Base-by-base conservation (phyloP, 768 basidiomycete species). In the Psilocybe tampanensis region DNA sequence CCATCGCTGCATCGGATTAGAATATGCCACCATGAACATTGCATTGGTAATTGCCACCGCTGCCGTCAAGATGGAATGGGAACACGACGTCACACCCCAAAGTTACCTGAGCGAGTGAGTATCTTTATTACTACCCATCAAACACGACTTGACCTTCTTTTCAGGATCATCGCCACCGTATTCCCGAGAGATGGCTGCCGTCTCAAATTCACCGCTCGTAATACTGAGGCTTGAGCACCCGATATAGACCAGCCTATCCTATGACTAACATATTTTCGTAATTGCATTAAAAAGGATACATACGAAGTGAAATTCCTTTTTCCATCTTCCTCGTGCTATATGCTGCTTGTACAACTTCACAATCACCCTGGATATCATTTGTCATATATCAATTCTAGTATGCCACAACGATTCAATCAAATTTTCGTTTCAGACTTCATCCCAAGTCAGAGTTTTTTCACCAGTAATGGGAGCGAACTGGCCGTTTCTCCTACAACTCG, bases 151-250 rank as follows among this genome's bases (percentile, higher is more conserved):
- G 60, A 17, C 60, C 19, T 21, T 29, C 19, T n/a, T 59, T 13
- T 64, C 61, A 93, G 91, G 48, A 93, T 98, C 60, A 94, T 98
- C 63, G 92, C 95, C n/a, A 97, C 94, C 19, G 74, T 98, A 42
- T 99, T 99, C 85, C 97, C 97, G 11, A 88, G 92, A 71, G 95
- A 98, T 66, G 93, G 92, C 42, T 93, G 94, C 64, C 73, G 83
- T 56, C 80, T 98, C 60, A 91, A 86, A 67, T 83, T 96, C 64
- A 80, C 83, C 2, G 89, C 92, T 26, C 84, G 89, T 9, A 52
- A 24, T 50, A 61, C 66, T 11, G 63, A 70, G 22, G 51, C 61
- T 23, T 64, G 59, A 60, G 34, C 21, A 18, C 1, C 22, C 34
- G 13, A 29, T 33, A n/a, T 18, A 42, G 19, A 13, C n/a, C 36